These are phyloP conservation scores for Chamaecrista fasciculata DNA, from an alignment of 306 rosid species.

Conservation along the genomic window DNA sequence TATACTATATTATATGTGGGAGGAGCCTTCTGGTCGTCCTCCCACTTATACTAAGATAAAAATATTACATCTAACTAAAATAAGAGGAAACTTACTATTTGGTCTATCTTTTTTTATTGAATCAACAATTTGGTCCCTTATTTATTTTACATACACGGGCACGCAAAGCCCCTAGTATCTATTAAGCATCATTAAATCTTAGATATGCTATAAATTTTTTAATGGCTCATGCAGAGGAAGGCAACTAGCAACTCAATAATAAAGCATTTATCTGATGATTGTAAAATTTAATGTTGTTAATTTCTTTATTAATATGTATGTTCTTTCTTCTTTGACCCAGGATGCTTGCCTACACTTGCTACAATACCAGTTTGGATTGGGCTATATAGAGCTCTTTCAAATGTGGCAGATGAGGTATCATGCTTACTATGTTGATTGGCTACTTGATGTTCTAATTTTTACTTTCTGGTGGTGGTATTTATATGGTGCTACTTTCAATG, in stretches of 20 bases:
- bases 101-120: too few relatives aligned
- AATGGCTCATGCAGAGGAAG: constrained; percentile 4
- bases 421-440: constrained; percentile 22
- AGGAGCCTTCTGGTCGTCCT: too few relatives aligned
- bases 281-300: not conserved
- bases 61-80: too few relatives aligned
- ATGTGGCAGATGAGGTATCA: constrained; percentile 89
- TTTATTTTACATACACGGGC: too few relatives aligned
- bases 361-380: constrained; percentile 99
- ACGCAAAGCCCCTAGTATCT: too few relatives aligned
- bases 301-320: not conserved
- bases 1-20: too few relatives aligned
- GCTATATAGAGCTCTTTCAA: constrained; percentile 91
- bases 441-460: not conserved
- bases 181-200: constrained; percentile 10
- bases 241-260: not conserved
- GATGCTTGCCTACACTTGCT: constrained; percentile 85
- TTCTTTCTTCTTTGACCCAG: constrained; percentile 36
- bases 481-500: constrained; percentile 16
- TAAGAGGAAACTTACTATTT: too few relatives aligned
- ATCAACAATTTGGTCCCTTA: too few relatives aligned
- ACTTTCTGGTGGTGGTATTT: not conserved
- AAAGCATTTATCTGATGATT: not conserved
- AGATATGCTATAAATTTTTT: not conserved
- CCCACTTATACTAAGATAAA: too few relatives aligned